Base-by-base conservation (phyloP, 176 grass and related monocot species). In the Stipa capillata region DNA sequence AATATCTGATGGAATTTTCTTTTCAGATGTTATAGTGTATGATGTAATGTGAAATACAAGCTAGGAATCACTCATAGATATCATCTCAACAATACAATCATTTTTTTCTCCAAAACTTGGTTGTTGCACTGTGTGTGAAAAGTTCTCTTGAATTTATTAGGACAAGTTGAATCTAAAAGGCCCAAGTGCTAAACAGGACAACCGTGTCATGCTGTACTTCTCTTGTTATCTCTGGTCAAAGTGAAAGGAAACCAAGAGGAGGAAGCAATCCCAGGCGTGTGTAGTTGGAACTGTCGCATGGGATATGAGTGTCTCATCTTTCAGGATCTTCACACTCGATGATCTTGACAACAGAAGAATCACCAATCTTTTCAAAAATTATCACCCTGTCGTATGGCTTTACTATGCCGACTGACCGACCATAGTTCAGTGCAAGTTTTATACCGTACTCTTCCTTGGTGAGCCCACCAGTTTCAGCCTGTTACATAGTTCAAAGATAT, bases 341-440 rank as follows among this genome's bases (percentile, higher is more conserved):
- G 69, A 98, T 98, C 84, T 98, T 94, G 52, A 92, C 96, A 35
- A 94, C 96, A 12, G 90, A 84, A n/a, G 96, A 98, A 85, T 98
- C 96, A 1, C 90, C 90, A 13, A 98, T 94, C 87, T 91, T 98
- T 39, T 98, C 79, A 17, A 94, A 98, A 58, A 98, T 86, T 49
- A 98, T 91, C 36, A 86, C 65, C 50, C 96, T 91, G 61, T 98
- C 92, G 0, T 69, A 90, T 57, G 92, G 90, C 70, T 91, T 98
- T 79, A 98, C 70, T 39, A 98, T 91, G 44, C 92, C 84, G 1
- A 94, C 84, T 1, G 85, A 89, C 54, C 70, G 85, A 42, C 92
- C 96, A 83, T 98, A 98, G 71, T 85, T 84, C 69, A 93, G 47
- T 7, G 92, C 96, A 64, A 94, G 92, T 76, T 98, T 92, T 80